phyloP scores from a whole-genome alignment of 495 filamentous ascomycete species.

The Penicillium fimorum region DNA sequence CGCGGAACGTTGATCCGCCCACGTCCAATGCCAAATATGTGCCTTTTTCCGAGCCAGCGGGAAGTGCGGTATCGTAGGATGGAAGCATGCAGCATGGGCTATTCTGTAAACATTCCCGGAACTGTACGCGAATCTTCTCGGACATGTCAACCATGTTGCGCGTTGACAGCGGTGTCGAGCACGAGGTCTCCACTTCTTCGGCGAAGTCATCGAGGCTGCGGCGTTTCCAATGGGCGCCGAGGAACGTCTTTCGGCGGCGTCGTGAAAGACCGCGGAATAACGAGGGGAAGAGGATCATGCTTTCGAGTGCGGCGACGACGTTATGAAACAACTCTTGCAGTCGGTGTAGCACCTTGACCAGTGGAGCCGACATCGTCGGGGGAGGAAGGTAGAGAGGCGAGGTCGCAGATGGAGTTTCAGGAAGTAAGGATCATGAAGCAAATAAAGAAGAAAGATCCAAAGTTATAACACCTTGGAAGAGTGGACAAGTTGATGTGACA shows the following conservation, averaged over 20 bases:
- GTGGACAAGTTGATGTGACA: conserved; percentile 23
- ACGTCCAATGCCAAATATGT: conserved; percentile 64
- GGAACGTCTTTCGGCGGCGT: conserved; percentile 36
- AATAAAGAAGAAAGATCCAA: conserved; percentile 19
- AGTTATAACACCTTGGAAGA: conserved; percentile 13
- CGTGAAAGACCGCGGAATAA: conserved; percentile 43
- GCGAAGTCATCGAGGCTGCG: conserved; percentile 51
- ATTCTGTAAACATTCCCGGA: conserved; percentile 50
- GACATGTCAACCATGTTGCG: conserved; percentile 55
- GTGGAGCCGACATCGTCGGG: conserved; percentile 39
- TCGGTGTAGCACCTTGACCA: conserved; percentile 47
- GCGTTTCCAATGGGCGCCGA: conserved; percentile 41
- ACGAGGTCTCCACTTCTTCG: conserved; percentile 49
- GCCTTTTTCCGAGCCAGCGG: conserved; percentile 58
- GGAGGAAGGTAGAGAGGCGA: conserved; percentile 8
- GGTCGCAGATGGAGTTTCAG: background rate
- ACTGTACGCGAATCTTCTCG: conserved; percentile 57
- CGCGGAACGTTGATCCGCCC: conserved; percentile 65
- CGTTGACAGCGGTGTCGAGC: conserved; percentile 43
- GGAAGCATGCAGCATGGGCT: conserved; percentile 64
- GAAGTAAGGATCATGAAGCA: conserved; percentile 12
- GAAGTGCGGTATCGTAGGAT: conserved; percentile 62
- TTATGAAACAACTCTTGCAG: conserved; percentile 56
- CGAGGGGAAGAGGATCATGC: conserved; percentile 52
- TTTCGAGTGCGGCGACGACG: conserved; percentile 49